Evolutionary conservation across 2,329 filamentous ascomycete genomes (phyloP).

Genomic region (Cordyceps farinosa): DNA sequence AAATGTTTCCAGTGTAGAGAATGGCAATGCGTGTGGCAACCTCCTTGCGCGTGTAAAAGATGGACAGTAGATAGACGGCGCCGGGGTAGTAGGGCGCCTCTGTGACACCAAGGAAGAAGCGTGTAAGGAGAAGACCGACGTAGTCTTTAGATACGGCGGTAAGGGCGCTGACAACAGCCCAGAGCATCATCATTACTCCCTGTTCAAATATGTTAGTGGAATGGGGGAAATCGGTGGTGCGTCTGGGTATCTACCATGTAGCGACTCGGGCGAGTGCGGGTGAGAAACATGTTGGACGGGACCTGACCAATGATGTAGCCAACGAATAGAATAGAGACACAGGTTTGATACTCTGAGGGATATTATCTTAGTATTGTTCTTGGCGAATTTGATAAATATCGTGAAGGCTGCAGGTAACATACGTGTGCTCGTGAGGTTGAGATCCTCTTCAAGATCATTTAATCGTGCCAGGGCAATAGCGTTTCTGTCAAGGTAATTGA

Average conservation of each 20-base stretch:
- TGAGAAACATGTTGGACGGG: slow-evolving; percentile 33
- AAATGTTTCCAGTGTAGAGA: slow-evolving; percentile 56
- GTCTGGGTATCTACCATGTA: slow-evolving; percentile 30
- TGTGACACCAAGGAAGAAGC: slow-evolving; percentile 41
- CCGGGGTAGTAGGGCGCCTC: slow-evolving; percentile 53
- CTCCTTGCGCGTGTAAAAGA: slow-evolving; percentile 63
- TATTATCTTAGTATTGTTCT: background rate
- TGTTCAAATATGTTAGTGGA: background rate
- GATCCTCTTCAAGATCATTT: slow-evolving; percentile 24
- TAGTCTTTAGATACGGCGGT: slow-evolving; percentile 48
- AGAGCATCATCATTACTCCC: slow-evolving; percentile 43
- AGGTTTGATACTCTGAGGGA: slow-evolving; percentile 23
- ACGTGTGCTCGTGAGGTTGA: slow-evolving; percentile 20
- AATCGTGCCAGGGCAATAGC: slow-evolving; percentile 42
- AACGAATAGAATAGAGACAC: slow-evolving; percentile 26
- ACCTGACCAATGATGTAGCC: slow-evolving; percentile 28
- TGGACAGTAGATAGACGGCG: slow-evolving; percentile 42
- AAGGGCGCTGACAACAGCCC: slow-evolving; percentile 45
- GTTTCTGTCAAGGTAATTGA: slow-evolving; percentile 45
- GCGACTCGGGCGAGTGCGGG: slow-evolving; percentile 36
- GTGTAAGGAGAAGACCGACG: slow-evolving; percentile 45
- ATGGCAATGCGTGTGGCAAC: slow-evolving; percentile 60
- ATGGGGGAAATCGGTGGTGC: background rate
- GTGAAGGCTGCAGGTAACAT: background rate
- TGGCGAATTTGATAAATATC: background rate